A percentile compares a stretch with the other conserved stretches of the same genome.
Evolutionary conservation across 2,329 filamentous ascomycete species (phyloP).

Genomic region (Ascochyta rabiei): DNA sequence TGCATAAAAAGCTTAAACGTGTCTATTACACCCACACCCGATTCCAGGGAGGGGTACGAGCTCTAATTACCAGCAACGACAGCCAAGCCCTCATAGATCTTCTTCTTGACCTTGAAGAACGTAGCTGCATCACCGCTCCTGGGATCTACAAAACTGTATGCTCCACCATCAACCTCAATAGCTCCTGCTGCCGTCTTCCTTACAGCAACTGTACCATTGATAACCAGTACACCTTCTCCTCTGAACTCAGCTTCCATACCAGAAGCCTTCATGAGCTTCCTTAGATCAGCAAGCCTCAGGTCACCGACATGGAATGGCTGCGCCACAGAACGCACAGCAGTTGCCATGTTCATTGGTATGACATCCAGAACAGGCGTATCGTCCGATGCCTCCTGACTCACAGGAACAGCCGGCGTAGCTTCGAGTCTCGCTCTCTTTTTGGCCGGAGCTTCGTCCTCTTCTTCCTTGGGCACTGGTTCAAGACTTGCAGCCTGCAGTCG

Average conservation of each 20-base stretch:
- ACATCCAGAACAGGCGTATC: slow-evolving; percentile 62
- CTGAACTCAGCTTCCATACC: slow-evolving; percentile 91
- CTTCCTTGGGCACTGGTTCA: slow-evolving; percentile 49
- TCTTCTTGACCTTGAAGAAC: slow-evolving; percentile 85
- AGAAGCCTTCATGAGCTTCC: slow-evolving; percentile 77
- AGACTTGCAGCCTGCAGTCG: slow-evolving; percentile 61
- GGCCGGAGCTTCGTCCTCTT: slow-evolving; percentile 50
- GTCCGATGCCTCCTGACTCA: slow-evolving; percentile 56
- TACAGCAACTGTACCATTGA: slow-evolving; percentile 87
- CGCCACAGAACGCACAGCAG: slow-evolving; percentile 75
- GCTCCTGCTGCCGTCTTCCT: slow-evolving; percentile 84
- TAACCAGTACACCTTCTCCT: slow-evolving; percentile 87
- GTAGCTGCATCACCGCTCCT: slow-evolving; percentile 63
- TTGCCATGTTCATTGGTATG: slow-evolving; percentile 66
- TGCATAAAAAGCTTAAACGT: no score
- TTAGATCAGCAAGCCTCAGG: slow-evolving; percentile 83
- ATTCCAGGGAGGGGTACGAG: no score
- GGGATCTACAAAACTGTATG: slow-evolving; percentile 43
- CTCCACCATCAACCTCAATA: slow-evolving; percentile 78
- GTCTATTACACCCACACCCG: not conserved
- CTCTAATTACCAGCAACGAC: slow-evolving; percentile 76
- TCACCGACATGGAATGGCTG: slow-evolving; percentile 96
- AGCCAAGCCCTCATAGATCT: slow-evolving; percentile 92
- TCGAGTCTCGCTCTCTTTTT: slow-evolving; percentile 60
- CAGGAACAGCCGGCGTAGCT: slow-evolving; percentile 50